A percentile compares a stretch with the other conserved stretches of the same genome.
These are phyloP conservation scores for Saccharomycopsis olivae DNA, from an alignment of 805 yeast species.

Conservation along the genomic window DNA sequence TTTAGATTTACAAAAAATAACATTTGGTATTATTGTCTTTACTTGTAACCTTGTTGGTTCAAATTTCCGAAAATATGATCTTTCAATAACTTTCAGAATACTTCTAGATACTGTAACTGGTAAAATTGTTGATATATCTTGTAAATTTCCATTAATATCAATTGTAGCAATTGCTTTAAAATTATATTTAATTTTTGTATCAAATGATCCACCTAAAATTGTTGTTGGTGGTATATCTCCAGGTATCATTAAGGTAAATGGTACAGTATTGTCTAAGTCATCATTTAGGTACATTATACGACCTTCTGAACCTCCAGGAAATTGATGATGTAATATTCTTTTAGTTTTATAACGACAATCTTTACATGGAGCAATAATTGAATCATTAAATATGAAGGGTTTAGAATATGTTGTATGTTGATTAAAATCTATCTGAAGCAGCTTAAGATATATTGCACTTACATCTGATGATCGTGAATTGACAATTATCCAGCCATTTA, in stretches of 20 bases:
- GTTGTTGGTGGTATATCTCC: slow-evolving; percentile 8
- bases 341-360: background rate
- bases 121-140: background rate
- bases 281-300: background rate
- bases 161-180: background rate
- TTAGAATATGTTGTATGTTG: too few species aligned
- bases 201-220: background rate
- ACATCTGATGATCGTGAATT: too few species aligned
- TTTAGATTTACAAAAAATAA: too few species aligned
- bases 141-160: background rate
- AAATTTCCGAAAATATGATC: slow-evolving; percentile 1
- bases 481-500: too few species aligned
- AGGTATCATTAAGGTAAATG: slow-evolving; percentile 7
- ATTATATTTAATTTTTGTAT: slow-evolving; percentile 3
- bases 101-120: slow-evolving; percentile 5
- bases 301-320: background rate
- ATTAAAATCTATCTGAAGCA: too few species aligned
- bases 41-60: too few species aligned
- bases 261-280: background rate
- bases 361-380: too few species aligned
- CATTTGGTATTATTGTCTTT: too few species aligned
- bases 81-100: background rate
- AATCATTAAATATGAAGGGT: too few species aligned
- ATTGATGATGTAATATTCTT: background rate
- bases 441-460: too few species aligned